Conservation (phyloP, 306 rosid genomes). For the Vigna trinervia region DNA sequence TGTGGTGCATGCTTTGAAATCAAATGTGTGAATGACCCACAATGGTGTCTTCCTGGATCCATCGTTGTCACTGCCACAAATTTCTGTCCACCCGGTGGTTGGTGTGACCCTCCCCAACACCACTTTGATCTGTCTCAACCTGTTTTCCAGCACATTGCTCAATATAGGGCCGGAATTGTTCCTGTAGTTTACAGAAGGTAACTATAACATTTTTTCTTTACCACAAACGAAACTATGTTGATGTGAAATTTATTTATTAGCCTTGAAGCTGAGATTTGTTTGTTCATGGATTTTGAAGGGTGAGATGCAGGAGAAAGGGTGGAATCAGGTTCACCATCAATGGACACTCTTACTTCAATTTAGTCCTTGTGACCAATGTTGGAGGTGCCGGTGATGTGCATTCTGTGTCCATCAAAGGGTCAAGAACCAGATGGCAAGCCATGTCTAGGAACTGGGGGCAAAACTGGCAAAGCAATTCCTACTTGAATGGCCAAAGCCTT, state of each 20-base stretch:
- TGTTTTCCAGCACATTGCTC: slow-evolving; percentile 55
- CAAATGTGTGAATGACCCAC: slow-evolving; percentile 55
- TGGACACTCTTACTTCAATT: slow-evolving; percentile 62
- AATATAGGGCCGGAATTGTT: slow-evolving; percentile 56
- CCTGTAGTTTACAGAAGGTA: slow-evolving; percentile 59
- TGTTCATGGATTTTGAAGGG: slow-evolving; percentile 45
- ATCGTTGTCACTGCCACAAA: slow-evolving; percentile 56
- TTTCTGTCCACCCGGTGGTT: slow-evolving; percentile 62
- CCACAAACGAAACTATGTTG: neutral
- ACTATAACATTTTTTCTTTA: neutral
- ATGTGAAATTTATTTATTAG: neutral
- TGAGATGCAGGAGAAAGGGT: slow-evolving; percentile 54
- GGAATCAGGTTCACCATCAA: slow-evolving; percentile 60
- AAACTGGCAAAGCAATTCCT: slow-evolving; percentile 55
- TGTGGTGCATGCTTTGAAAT: slow-evolving; percentile 60
- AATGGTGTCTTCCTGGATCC: slow-evolving; percentile 57
- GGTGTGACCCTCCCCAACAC: slow-evolving; percentile 61
- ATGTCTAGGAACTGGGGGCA: slow-evolving; percentile 61
- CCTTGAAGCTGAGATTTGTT: slow-evolving; percentile 16
- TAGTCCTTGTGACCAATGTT: slow-evolving; percentile 58
- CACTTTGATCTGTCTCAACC: slow-evolving; percentile 63
- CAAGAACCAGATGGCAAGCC: slow-evolving; percentile 58
- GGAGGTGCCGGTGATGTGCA: slow-evolving; percentile 67
- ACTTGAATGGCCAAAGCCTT: slow-evolving; percentile 58
- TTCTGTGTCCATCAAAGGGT: slow-evolving; percentile 56